Conservation (phyloP, 257 asterid genomes). For the Scutellaria galericulata region DNA sequence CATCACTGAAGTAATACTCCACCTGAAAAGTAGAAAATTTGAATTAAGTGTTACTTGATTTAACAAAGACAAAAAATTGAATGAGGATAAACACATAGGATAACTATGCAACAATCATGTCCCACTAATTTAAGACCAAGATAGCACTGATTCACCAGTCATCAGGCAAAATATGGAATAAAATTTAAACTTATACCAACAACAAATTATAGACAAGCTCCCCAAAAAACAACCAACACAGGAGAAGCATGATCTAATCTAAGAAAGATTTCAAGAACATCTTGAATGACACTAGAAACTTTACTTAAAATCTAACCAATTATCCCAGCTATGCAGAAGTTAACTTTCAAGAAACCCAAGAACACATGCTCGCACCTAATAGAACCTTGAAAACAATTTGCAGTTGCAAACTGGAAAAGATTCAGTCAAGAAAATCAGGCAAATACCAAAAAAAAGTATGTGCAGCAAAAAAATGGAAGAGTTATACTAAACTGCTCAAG, state of each 20-base stretch:
- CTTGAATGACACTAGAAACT: conserved; percentile 5
- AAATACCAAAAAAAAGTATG: conserved; percentile 7
- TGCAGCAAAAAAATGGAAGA: neutral
- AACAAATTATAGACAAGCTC: neutral
- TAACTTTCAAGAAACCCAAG: conserved; percentile 23
- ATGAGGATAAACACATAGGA: neutral
- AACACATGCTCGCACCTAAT: neutral
- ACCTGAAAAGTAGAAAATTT: conserved; percentile 55
- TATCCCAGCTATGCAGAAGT: conserved; percentile 3
- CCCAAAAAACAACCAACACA: neutral
- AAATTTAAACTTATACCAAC: neutral
- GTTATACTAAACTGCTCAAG: conserved; percentile 6
- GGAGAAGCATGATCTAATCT: neutral
- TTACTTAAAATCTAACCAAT: conserved; percentile 7
- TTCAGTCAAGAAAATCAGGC: neutral
- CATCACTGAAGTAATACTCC: conserved; percentile 96
- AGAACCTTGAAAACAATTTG: neutral
- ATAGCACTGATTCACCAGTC: neutral
- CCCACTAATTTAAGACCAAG: neutral
- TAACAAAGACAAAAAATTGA: conserved; percentile 5
- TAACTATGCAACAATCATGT: conserved; percentile 4
- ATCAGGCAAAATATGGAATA: conserved; percentile 8
- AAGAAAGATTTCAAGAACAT: neutral
- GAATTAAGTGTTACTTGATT: conserved; percentile 15
- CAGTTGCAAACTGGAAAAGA: conserved; percentile 10